Base-by-base conservation (phyloP, 495 filamentous ascomycete species). In the Penicillium daleae region DNA sequence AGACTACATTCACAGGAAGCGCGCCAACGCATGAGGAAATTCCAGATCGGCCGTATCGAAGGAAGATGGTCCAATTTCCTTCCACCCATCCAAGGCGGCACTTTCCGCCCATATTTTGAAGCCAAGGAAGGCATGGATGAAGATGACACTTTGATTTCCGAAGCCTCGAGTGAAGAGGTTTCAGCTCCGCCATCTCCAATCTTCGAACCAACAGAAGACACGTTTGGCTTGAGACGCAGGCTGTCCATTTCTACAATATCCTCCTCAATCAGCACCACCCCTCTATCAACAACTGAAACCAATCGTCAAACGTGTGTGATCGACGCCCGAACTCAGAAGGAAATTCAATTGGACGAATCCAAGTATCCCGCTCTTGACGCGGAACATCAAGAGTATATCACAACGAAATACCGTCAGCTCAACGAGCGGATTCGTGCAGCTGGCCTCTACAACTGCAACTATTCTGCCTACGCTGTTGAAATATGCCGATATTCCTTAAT, bases 11-110 rank as follows among this genome's bases (percentile, higher is more conserved):
- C 93, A 15, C 50, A 74, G 59, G 91, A 94, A 74, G 87, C 95
- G 35, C 84, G 85, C 62, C 72, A 87, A 57, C 87, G 83, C 69
- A 97, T 98, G 92, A 74, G 85, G 40, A 82, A 81, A 55, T 99
- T 91, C 72, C 87, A 92, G 58, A 92, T 99, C 73, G 95, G 95
- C 42, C 83, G 82, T 60, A 84, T 97, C 48, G 84, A 94, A 68
- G 92, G 90, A 32, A 80, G 77, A 59, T 99, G 95, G 95, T 78
- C 80, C 57, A 97, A 97, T 72, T 96, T 97, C 74, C 69, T 90
- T 5, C 93, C 95, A 17, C 95, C 95, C 4, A 92, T 99, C 51
- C 95, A 97, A 73, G 94, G 93, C 53, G 95, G 95, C 24, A 85
- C 79, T 62, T 98, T 96, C 76, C 85, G 90, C 63, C 74, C 78